Evolutionary conservation across 1,139 yeast genomes (phyloP), one percentile per base, ranked within the genome.

Genomic region (Geotrichum aggregatum): DNA sequence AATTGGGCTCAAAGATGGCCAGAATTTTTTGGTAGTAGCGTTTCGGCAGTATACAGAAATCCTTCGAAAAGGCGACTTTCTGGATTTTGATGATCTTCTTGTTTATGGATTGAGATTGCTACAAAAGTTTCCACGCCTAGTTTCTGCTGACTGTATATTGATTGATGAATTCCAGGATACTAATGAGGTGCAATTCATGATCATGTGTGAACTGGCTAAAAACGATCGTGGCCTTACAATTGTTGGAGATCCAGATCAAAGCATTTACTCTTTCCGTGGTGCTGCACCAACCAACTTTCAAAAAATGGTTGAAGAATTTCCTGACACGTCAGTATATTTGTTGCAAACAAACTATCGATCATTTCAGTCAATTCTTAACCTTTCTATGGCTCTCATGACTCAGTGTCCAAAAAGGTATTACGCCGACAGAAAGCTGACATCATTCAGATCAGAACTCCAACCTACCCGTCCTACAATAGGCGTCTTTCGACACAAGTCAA

Each of bases 161-260:
- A 88, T 92, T 2, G 98, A 92, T 68, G 98, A 92, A 66, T 92
- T 87, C 61, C 98, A 92, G 69, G 98, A 92, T 63, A 89, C 97
- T 0, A 88, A 87, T 60, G 75, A 75, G 28, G 75, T 87, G 21
- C 98, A 92, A 64, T 72, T 88, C 56, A 78, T 79, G 51, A 71
- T 92, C 45, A 77, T 87, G 75, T 77, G 76, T 56, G 71, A 74
- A 19, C 76, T 91, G 58, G 82, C 87, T 0, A 66, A 69, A 16
- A 69, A 70, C 3, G 66, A 68, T 13, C 38, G 42, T 1, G 54
- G 54, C 8, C 28, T 52, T 5, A 87, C 97, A 0, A 81, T 89
- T 1, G 98, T 92, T 0, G 98, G 98, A 0, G 98, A 92, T 62
- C 96, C 97, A 0, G 97, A 92, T 67, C 98, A 92, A 67, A 84